These are phyloP conservation scores for Colletotrichum sansevieriae DNA, from an alignment of 2,329 filamentous ascomycete genomes.

Conservation along the genomic window DNA sequence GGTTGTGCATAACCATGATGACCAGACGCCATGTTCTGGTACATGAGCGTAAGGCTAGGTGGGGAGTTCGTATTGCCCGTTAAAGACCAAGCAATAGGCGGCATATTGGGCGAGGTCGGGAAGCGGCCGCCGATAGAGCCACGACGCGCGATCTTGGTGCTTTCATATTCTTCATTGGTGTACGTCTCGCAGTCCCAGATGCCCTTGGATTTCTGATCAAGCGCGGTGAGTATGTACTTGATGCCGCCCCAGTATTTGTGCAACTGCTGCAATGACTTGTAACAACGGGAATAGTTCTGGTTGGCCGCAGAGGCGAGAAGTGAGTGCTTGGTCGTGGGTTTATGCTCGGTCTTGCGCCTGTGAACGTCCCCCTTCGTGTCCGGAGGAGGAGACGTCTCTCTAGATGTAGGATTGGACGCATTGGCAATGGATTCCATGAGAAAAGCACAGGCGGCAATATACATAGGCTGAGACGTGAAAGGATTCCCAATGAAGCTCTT, in stretches of 20 bases:
- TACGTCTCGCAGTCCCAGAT: slow-evolving; percentile 82
- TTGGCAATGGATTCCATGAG: slow-evolving; percentile 84
- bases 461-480: slow-evolving; percentile 91
- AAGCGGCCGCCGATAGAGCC: slow-evolving; percentile 59
- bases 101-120: slow-evolving; percentile 63
- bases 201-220: slow-evolving; percentile 90
- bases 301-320: slow-evolving; percentile 84
- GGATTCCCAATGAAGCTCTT: slow-evolving; percentile 90
- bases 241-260: slow-evolving; percentile 89
- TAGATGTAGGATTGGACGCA: slow-evolving; percentile 75
- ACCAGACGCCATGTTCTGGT: slow-evolving; percentile 65
- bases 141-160: slow-evolving; percentile 63
- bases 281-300: slow-evolving; percentile 89
- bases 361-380: slow-evolving; percentile 44
- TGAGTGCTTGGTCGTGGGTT: slow-evolving; percentile 74
- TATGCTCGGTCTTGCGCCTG: slow-evolving; percentile 47
- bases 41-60: slow-evolving; percentile 85
- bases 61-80: slow-evolving; percentile 89
- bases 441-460: slow-evolving; percentile 91
- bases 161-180: slow-evolving; percentile 82
- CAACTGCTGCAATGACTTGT: slow-evolving; percentile 85
- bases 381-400: slow-evolving; percentile 65
- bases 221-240: slow-evolving; percentile 86
- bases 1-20: slow-evolving; percentile 23
- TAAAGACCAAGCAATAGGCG: slow-evolving; percentile 84